Percentiles rank a stretch among this genome's conserved stretches.
phyloP scores from a whole-genome alignment of 192 early-diverging fungal genomes.

The Backusella liffmaniae region DNA sequence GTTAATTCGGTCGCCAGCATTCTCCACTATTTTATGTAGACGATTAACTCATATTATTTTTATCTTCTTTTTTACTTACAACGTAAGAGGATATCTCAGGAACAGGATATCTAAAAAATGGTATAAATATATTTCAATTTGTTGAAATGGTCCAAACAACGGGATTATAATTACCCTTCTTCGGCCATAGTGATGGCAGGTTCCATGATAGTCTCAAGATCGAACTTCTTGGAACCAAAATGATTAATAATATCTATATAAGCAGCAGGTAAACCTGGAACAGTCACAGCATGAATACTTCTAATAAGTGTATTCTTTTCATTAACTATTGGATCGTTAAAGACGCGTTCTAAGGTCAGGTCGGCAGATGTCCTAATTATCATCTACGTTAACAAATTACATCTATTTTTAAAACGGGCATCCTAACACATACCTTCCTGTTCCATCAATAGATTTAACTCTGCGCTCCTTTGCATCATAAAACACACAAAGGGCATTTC shows the following conservation, averaged over 20 bases:
- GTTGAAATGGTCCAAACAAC: not conserved
- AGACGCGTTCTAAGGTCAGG: constrained; percentile 52
- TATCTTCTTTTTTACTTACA: not conserved
- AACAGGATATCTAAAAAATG: constrained; percentile 21
- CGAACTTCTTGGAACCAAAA: constrained; percentile 64
- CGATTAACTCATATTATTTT: not conserved
- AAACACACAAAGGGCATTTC: constrained; percentile 78
- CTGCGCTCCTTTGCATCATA: constrained; percentile 59
- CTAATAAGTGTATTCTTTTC: constrained; percentile 32
- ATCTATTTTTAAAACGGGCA: not conserved
- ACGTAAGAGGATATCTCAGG: constrained; percentile 12
- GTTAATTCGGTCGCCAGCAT: constrained; percentile 14
- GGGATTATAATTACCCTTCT: constrained; percentile 47
- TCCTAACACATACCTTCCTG: constrained; percentile 41
- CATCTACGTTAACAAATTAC: constrained; percentile 10
- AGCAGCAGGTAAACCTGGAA: constrained; percentile 75
- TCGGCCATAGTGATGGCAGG: constrained; percentile 72
- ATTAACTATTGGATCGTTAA: constrained; percentile 25
- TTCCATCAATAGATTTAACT: constrained; percentile 59
- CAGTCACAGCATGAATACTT: constrained; percentile 54
- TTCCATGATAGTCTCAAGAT: constrained; percentile 51
- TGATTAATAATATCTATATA: constrained; percentile 64
- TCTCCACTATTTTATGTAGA: constrained; percentile 34
- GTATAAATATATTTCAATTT: not conserved
- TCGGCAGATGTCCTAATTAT: constrained; percentile 45